phyloP scores from a whole-genome alignment of 306 rosid genomes.

The Gastrolobium villosum region DNA sequence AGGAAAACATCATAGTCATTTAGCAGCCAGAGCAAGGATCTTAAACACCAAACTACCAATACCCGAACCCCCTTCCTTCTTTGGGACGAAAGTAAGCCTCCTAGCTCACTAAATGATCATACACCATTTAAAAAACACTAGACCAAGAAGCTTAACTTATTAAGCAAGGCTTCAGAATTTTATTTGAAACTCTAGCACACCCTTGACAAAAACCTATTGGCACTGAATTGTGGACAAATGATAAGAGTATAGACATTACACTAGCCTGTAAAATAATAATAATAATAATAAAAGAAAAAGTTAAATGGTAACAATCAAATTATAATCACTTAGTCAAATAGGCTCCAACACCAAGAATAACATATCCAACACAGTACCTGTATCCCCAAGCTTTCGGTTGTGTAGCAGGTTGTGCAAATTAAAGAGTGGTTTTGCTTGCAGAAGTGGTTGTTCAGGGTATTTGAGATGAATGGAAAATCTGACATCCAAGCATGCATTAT shows the following conservation, averaged over 20 bases:
- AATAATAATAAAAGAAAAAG: background rate
- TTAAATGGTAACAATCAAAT: background rate
- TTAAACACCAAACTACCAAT: too few species aligned
- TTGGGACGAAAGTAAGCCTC: too few species aligned
- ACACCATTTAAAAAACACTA: background rate
- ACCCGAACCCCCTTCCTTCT: too few species aligned
- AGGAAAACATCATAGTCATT: too few species aligned
- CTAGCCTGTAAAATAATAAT: background rate
- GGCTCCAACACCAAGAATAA: background rate
- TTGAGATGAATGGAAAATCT: conserved; percentile 79
- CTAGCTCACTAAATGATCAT: background rate
- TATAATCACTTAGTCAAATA: background rate
- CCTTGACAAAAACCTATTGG: conserved; percentile 13
- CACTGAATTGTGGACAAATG: conserved; percentile 26
- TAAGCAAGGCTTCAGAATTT: conserved; percentile 2
- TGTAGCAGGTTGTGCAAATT: conserved; percentile 79
- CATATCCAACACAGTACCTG: conserved; percentile 62
- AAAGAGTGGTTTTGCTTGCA: conserved; percentile 78
- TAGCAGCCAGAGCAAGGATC: too few species aligned
- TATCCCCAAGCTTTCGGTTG: conserved; percentile 67
- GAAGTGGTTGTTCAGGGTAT: conserved; percentile 84
- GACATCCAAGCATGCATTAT: conserved; percentile 52
- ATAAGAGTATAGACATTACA: background rate
- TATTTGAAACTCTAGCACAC: conserved; percentile 22
- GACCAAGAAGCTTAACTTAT: conserved; percentile 8